Evolutionary conservation across 129 eudicot species (phyloP).

Genomic region (Logfia minima): DNA sequence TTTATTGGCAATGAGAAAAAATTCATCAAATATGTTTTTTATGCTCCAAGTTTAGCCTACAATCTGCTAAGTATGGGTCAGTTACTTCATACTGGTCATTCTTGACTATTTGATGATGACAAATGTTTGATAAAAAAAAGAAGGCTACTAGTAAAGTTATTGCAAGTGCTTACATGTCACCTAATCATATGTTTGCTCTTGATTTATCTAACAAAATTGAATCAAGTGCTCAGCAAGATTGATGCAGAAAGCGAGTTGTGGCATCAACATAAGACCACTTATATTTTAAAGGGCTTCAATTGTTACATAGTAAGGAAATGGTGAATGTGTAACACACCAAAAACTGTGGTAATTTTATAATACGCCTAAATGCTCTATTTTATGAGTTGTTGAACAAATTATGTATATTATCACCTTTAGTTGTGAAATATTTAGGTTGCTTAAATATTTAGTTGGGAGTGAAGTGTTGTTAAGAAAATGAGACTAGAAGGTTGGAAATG

Average conservation of each 20-base stretch:
- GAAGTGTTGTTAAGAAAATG: too few species aligned
- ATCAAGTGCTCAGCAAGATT: background rate
- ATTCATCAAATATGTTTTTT: background rate
- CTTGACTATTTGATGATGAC: background rate
- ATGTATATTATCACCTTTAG: too few species aligned
- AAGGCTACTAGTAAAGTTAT: background rate
- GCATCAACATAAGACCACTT: background rate
- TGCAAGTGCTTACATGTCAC: conserved; percentile 2
- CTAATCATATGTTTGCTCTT: conserved; percentile 18
- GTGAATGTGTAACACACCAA: too few species aligned
- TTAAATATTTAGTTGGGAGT: too few species aligned
- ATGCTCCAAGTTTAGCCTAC: background rate
- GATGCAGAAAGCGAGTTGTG: too few species aligned
- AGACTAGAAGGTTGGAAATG: too few species aligned
- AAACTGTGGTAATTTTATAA: too few species aligned
- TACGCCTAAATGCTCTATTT: too few species aligned
- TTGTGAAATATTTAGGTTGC: too few species aligned
- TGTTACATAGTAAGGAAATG: background rate
- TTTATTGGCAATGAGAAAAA: background rate
- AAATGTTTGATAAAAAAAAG: background rate
- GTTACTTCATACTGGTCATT: background rate
- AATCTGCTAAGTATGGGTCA: conserved; percentile 13
- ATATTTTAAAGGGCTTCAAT: background rate
- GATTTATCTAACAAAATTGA: background rate
- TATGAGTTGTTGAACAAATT: too few species aligned